Percentiles rank a stretch among this genome's conserved stretches.
Conservation (phyloP, 2,329 filamentous ascomycete genomes). For the Penicillium sclerotigenum region DNA sequence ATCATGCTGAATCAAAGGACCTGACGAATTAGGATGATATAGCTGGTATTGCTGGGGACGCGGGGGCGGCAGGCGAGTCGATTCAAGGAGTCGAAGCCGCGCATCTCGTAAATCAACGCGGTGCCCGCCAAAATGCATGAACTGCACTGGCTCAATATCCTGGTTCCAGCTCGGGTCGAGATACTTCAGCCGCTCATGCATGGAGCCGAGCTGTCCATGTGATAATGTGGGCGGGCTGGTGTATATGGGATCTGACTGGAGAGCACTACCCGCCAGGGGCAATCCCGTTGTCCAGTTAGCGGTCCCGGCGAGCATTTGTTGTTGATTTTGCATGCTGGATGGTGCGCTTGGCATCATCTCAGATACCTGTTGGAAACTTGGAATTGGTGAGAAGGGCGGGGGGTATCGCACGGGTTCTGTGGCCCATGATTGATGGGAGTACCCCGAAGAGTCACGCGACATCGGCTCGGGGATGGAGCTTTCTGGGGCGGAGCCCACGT, state of each 20-base stretch:
- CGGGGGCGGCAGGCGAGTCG: constrained; percentile 15
- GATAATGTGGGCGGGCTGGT: constrained; percentile 5
- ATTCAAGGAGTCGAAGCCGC: constrained; percentile 24
- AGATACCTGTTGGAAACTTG: constrained; percentile 16
- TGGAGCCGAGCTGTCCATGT: constrained; percentile 16
- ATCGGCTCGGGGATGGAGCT: constrained; percentile 29
- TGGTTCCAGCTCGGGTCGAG: constrained; percentile 17
- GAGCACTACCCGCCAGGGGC: constrained; percentile 3
- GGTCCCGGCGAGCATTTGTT: constrained; percentile 19
- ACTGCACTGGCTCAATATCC: constrained; percentile 12
- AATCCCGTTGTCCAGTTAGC: constrained; percentile 24
- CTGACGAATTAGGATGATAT: constrained; percentile 30
- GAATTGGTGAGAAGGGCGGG: constrained; percentile 25
- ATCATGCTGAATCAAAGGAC: constrained; percentile 27
- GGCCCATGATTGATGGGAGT: constrained; percentile 37
- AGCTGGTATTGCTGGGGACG: constrained; percentile 23
- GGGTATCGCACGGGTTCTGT: constrained; percentile 37
- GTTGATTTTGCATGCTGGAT: constrained; percentile 14
- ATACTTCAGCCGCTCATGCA: constrained; percentile 19
- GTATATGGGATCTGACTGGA: constrained; percentile 23
- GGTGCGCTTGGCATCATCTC: constrained; percentile 7
- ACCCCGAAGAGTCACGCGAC: constrained; percentile 33
- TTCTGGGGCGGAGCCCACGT: constrained; percentile 31
- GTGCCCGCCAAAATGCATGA: constrained; percentile 28
- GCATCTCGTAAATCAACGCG: constrained; percentile 32